Percentiles rank a stretch among this genome's conserved stretches.
Evolutionary conservation across 306 rosid genomes (phyloP).

Genomic region (Trifolium fragiferum): DNA sequence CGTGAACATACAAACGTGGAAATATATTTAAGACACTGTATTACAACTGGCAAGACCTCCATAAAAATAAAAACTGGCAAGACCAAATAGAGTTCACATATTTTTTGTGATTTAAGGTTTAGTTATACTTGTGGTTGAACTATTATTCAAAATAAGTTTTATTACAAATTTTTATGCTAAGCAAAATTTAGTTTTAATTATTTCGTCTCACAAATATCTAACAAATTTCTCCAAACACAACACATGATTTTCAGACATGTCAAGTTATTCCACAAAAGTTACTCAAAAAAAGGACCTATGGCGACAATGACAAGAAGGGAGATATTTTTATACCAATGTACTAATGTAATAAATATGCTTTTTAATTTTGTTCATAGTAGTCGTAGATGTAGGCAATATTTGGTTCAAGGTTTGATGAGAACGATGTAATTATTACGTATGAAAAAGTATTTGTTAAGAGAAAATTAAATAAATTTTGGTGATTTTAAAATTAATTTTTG

Average conservation of each 20-base stretch:
- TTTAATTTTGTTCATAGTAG: neutral
- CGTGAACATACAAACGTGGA: too few relatives aligned
- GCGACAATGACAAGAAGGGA: neutral
- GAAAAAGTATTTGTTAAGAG: too few relatives aligned
- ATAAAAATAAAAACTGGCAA: too few relatives aligned
- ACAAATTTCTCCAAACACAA: neutral
- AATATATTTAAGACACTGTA: too few relatives aligned
- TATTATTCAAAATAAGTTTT: neutral
- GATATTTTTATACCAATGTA: neutral
- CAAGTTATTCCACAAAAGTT: neutral
- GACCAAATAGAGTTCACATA: too few relatives aligned
- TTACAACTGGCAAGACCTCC: too few relatives aligned
- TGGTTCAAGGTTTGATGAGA: too few relatives aligned
- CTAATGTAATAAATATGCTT: neutral
- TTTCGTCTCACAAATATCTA: neutral
- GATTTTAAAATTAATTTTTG: too few relatives aligned
- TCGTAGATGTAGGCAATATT: neutral
- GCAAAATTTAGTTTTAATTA: neutral
- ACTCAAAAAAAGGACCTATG: neutral
- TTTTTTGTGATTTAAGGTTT: neutral
- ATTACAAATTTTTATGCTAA: neutral
- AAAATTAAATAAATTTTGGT: too few relatives aligned
- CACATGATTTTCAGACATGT: neutral
- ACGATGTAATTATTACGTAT: too few relatives aligned
- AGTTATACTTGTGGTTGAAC: neutral